Percentiles rank a stretch among this genome's conserved stretches.
Conservation (phyloP, 768 basidiomycete genomes). For the Lentinus brumalis region DNA sequence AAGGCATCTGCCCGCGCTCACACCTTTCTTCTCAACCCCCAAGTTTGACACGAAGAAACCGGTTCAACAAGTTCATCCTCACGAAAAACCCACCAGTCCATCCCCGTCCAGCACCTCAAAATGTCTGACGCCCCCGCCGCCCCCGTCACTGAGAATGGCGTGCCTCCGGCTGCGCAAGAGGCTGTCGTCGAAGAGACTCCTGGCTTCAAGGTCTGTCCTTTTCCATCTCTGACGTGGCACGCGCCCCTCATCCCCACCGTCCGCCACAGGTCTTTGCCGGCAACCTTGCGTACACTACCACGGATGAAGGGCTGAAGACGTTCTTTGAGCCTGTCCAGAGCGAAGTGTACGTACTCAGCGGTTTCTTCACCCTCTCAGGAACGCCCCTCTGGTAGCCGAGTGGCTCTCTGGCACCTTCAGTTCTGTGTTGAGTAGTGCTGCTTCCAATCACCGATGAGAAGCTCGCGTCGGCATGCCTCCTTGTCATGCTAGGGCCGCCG, state of each 20-base stretch:
- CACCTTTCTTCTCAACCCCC: constrained; percentile 69
- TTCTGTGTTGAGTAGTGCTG: background rate
- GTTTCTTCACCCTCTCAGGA: constrained; percentile 6
- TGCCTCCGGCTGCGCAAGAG: constrained; percentile 76
- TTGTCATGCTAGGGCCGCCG: too few relatives aligned
- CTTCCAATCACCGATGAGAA: too few relatives aligned
- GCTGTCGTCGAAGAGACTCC: constrained; percentile 65
- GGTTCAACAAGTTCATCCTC: constrained; percentile 77
- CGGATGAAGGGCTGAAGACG: constrained; percentile 92
- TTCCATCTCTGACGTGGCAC: constrained; percentile 29
- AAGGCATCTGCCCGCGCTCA: constrained; percentile 26
- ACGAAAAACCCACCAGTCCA: constrained; percentile 55
- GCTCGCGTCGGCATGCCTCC: too few relatives aligned
- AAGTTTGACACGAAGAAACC: constrained; percentile 84
- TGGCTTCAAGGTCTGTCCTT: constrained; percentile 69
- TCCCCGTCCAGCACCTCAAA: constrained; percentile 45
- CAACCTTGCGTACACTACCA: constrained; percentile 92
- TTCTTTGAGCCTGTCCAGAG: constrained; percentile 87
- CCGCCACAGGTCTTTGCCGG: constrained; percentile 82
- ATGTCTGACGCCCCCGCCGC: constrained; percentile 94
- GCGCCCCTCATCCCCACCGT: constrained; percentile 19
- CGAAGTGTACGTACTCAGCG: constrained; percentile 72
- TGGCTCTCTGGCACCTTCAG: too few relatives aligned
- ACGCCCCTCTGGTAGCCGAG: constrained; percentile 10
- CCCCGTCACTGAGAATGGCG: constrained; percentile 81